phyloP scores from a whole-genome alignment of 352 stramenopile species.

The Pythium folliculosum region DNA sequence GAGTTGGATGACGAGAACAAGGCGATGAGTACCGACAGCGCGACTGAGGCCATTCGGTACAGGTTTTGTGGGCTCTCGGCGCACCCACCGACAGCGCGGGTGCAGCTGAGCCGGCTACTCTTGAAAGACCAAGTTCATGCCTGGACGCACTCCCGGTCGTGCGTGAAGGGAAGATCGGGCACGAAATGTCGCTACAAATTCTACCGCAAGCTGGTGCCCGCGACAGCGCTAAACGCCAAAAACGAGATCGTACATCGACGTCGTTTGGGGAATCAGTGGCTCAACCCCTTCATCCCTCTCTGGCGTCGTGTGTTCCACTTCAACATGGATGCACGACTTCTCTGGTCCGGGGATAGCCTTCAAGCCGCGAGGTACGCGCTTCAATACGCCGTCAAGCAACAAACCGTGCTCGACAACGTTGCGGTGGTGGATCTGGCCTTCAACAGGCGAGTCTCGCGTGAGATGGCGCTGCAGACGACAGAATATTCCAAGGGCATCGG shows the following conservation, averaged over 20 bases:
- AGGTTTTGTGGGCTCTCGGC: conserved; percentile 23
- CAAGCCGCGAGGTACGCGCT: conserved; percentile 26
- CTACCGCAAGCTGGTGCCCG: conserved; percentile 14
- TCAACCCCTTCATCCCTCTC: not conserved
- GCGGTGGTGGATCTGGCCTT: conserved; percentile 30
- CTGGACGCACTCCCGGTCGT: conserved; percentile 20
- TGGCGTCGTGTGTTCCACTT: conserved; percentile 1
- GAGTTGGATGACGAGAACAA: conserved; percentile 17
- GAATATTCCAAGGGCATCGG: conserved; percentile 16
- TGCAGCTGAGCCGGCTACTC: conserved; percentile 28
- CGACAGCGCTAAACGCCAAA: conserved; percentile 10
- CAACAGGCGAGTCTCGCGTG: conserved; percentile 18
- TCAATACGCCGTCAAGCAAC: conserved; percentile 27
- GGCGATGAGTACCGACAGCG: not conserved
- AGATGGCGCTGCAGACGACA: conserved; percentile 1
- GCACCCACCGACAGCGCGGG: conserved; percentile 6
- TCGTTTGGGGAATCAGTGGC: not conserved
- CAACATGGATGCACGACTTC: conserved; percentile 27
- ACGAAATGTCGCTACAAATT: conserved; percentile 35
- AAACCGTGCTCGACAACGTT: conserved; percentile 31
- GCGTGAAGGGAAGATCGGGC: conserved; percentile 18
- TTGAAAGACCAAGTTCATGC: conserved; percentile 25
- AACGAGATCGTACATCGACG: not conserved
- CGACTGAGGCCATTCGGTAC: conserved; percentile 10
- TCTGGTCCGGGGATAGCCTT: conserved; percentile 19